phyloP scores from a whole-genome alignment of 331 rosid genomes.

The Spiraea crenata region DNA sequence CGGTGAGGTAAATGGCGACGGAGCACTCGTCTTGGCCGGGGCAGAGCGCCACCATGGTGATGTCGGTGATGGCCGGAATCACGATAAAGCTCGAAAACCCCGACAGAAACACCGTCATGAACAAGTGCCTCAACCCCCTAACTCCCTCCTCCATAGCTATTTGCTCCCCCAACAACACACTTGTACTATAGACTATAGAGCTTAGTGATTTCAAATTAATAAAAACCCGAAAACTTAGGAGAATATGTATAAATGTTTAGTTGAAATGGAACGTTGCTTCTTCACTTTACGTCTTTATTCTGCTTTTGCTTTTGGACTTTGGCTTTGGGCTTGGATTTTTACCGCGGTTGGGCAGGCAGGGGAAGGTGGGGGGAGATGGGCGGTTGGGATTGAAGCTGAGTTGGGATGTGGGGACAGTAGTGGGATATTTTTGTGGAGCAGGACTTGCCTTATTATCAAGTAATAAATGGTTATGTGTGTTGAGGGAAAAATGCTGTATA shows the following conservation, averaged over 20 bases:
- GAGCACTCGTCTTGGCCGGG: slow-evolving; percentile 71
- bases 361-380: neutral
- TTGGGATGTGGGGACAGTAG: too few species aligned
- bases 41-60: slow-evolving; percentile 71
- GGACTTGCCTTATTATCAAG: too few species aligned
- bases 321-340: neutral
- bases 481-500: too few species aligned
- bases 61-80: slow-evolving; percentile 59
- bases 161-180: neutral
- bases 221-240: too few species aligned
- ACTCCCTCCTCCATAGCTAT: slow-evolving; percentile 33
- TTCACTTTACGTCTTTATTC: neutral
- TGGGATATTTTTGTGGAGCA: too few species aligned
- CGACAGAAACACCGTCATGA: slow-evolving; percentile 54
- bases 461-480: too few species aligned
- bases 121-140: slow-evolving; percentile 45
- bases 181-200: too few species aligned
- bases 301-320: neutral
- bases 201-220: neutral
- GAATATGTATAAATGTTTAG: too few species aligned
- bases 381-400: neutral
- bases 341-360: neutral
- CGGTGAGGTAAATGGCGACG: slow-evolving; percentile 82
- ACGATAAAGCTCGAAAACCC: slow-evolving; percentile 30
- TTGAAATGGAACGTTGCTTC: neutral